A percentile compares a stretch with the other conserved stretches of the same genome.
Conservation (phyloP, 352 stramenopile genomes). For the Thalassiosira ordinaria region DNA sequence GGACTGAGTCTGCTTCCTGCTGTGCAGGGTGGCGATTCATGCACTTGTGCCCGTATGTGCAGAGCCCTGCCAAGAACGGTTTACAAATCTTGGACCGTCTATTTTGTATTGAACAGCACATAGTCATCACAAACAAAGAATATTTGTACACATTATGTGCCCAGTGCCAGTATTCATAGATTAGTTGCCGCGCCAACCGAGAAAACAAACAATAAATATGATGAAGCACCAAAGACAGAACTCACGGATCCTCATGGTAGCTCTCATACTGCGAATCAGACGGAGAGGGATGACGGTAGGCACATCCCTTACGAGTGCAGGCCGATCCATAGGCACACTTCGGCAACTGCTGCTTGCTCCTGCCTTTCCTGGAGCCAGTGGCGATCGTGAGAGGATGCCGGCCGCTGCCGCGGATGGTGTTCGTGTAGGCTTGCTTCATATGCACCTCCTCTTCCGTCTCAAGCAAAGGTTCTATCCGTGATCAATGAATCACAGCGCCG, state of each 20-base stretch:
- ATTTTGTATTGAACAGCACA: too few relatives aligned
- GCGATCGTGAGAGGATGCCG: constrained; percentile 53
- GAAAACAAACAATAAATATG: too few relatives aligned
- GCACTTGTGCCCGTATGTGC: constrained; percentile 56
- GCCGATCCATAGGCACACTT: constrained; percentile 65
- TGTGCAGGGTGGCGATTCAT: constrained; percentile 68
- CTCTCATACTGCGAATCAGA: constrained; percentile 33
- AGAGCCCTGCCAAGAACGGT: constrained; percentile 68
- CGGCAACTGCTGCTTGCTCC: constrained; percentile 41
- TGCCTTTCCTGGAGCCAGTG: constrained; percentile 40
- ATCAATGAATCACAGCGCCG: too few relatives aligned
- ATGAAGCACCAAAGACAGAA: background rate
- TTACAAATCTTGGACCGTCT: constrained; percentile 68
- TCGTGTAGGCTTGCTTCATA: constrained; percentile 69
- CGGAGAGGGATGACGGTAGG: constrained; percentile 61
- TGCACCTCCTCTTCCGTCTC: background rate
- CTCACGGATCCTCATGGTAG: constrained; percentile 55
- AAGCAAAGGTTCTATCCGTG: too few relatives aligned
- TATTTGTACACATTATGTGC: too few relatives aligned
- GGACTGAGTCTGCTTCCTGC: constrained; percentile 56
- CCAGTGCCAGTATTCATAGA: too few relatives aligned
- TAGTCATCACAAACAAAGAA: too few relatives aligned
- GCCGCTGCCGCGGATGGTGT: constrained; percentile 52
- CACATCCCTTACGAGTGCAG: constrained; percentile 66
- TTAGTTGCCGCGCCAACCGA: too few relatives aligned